Evolutionary conservation across 768 basidiomycete species (phyloP), one percentile per base, ranked within the genome.

Genomic region (Pilatotrama ljubarskyi): DNA sequence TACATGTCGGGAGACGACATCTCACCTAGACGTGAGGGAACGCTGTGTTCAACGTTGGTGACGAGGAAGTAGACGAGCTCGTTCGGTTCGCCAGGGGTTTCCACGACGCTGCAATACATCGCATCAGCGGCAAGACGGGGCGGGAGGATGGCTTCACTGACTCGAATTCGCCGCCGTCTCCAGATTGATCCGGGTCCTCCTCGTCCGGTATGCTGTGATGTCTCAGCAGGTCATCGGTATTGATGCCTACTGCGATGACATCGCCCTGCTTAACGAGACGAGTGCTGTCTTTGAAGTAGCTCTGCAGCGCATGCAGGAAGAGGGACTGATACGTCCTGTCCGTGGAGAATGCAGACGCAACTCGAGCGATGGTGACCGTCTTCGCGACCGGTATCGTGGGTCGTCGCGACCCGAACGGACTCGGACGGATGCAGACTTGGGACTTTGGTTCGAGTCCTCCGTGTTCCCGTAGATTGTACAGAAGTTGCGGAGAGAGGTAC

Each of bases 1-100:
- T 84, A 82, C 6, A 82, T 70, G 61, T 86, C 84, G 20, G 74
- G 72, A 36, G 62, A 68, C 32, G 44, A 43, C 59, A 55, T 69
- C 42, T 73, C 72, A 40, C 74, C 71, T n/a, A 69, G 72, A 35
- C 78, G 73, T 10, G 75, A 66, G 6, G 84, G 70, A 0, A 85
- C 74, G 51, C 85, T 84, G 68, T 86, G 83, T 32, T 91, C 88
- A 35, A 97, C 73, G 55, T 88, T 83, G 14, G 91, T 90, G 49
- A 98, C 78, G 56, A 85, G 76, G 72, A 98, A 98, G 68, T 84
- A 92, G 0, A 89, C 85, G 2, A 84, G 67, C 65, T 84, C 75
- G 66, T 86, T 68, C 69, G 65, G 74, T 41, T 24, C 35, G 14
- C 37, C 35, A 4, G 37, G 4, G 13, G 7, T 20, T n/a, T 38